These are phyloP conservation scores for Sclerotinia subarctica DNA, from an alignment of 2,329 filamentous ascomycete species.

Conservation along the genomic window DNA sequence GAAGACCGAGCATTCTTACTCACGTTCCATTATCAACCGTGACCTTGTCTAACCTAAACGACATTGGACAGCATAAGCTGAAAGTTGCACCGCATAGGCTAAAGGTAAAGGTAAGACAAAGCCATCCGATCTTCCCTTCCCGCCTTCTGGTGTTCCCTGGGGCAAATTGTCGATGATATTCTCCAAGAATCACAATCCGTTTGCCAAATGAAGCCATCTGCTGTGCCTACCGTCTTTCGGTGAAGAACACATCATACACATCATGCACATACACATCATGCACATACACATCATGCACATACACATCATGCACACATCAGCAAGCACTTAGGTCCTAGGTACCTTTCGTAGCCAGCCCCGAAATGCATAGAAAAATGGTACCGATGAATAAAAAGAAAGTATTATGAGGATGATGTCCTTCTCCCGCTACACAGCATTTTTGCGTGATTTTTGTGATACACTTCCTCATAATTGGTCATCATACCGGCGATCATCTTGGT, in stretches of 20 bases:
- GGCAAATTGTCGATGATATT: conserved; percentile 5
- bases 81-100: too few species aligned
- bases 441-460: conserved; percentile 5
- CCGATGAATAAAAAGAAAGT: conserved; percentile 3
- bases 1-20: conserved; percentile 14
- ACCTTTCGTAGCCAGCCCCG: neutral
- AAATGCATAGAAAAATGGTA: neutral
- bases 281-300: neutral
- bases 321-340: neutral
- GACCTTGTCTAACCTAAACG: neutral
- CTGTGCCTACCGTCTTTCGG: conserved; percentile 4
- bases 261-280: neutral
- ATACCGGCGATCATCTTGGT: conserved; percentile 15
- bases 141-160: neutral
- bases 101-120: conserved; percentile 12
- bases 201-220: neutral
- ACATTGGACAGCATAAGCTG: neutral
- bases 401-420: neutral
- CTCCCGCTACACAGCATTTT: neutral
- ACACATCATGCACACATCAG: neutral
- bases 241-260: too few species aligned
- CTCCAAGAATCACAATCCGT: conserved; percentile 9
- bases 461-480: neutral
- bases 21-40: neutral
- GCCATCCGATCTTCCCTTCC: conserved; percentile 1